A percentile compares a stretch with the other conserved stretches of the same genome.
Conservation (phyloP, 768 basidiomycete species). For the Tricholoma bakamatsutake region DNA sequence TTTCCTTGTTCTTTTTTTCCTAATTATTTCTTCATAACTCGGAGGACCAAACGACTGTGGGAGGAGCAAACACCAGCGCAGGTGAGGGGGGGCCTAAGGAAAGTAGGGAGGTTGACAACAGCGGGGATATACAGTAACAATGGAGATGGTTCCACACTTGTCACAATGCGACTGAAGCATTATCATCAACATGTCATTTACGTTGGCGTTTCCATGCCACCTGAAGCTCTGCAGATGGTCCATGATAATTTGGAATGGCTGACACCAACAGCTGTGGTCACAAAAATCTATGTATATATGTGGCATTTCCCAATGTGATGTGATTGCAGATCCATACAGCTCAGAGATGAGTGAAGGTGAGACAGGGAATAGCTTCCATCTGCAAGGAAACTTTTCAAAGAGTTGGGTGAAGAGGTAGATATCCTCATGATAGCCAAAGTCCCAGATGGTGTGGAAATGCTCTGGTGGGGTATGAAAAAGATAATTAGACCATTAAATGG, state of each 20-base stretch:
- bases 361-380: slow-evolving; percentile 18
- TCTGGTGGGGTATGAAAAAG: slow-evolving; percentile 18
- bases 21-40: no score
- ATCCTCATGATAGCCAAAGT: slow-evolving; percentile 11
- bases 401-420: slow-evolving; percentile 6
- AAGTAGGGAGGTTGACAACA: no score
- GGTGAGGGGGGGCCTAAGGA: no score
- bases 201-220: background rate
- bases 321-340: slow-evolving; percentile 20
- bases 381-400: slow-evolving; percentile 14
- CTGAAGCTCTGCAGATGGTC: no score
- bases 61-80: no score
- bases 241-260: slow-evolving; percentile 8
- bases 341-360: slow-evolving; percentile 18
- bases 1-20: no score
- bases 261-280: slow-evolving; percentile 21
- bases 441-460: slow-evolving; percentile 15
- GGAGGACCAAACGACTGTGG: no score
- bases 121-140: no score
- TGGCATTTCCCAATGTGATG: slow-evolving; percentile 22
- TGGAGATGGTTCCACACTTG: background rate
- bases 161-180: background rate
- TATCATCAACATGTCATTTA: background rate
- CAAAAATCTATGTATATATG: slow-evolving; percentile 26
- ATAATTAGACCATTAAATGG: slow-evolving; percentile 8